Evolutionary conservation across 2,329 filamentous ascomycete genomes (phyloP).

Genomic region (Microsporum ferrugineum): DNA sequence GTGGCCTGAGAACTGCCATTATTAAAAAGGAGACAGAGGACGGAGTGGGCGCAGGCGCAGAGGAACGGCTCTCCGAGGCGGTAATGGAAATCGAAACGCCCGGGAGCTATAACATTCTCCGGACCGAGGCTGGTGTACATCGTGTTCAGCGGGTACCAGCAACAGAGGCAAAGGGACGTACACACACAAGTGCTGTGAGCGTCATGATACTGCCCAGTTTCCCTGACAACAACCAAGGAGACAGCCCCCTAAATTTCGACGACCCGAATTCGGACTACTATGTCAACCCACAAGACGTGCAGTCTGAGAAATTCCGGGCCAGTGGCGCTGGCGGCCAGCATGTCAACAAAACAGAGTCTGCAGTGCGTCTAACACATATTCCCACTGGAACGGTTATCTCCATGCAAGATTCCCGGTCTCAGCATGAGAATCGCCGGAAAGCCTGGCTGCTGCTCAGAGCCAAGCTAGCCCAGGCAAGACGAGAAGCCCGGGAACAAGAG

Average conservation of each 20-base stretch:
- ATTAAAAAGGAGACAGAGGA: slow-evolving; percentile 74
- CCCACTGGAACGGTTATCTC: slow-evolving; percentile 78
- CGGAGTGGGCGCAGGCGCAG: slow-evolving; percentile 44
- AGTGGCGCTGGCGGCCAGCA: slow-evolving; percentile 90
- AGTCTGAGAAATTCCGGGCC: slow-evolving; percentile 79
- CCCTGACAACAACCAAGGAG: slow-evolving; percentile 42
- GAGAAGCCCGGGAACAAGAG: slow-evolving; percentile 76
- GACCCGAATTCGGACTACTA: slow-evolving; percentile 89
- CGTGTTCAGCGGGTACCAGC: slow-evolving; percentile 85
- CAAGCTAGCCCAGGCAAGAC: slow-evolving; percentile 64
- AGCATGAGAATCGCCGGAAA: slow-evolving; percentile 74
- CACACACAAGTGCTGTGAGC: slow-evolving; percentile 84
- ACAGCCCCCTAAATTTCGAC: slow-evolving; percentile 52
- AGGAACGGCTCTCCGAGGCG: slow-evolving; percentile 69
- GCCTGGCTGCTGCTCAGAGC: slow-evolving; percentile 80
- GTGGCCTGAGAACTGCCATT: slow-evolving; percentile 54
- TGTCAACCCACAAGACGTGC: slow-evolving; percentile 71
- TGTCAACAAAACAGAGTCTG: slow-evolving; percentile 96
- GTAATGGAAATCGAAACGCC: slow-evolving; percentile 68
- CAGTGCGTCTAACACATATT: slow-evolving; percentile 79
- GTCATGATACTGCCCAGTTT: slow-evolving; percentile 87
- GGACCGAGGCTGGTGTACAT: slow-evolving; percentile 87
- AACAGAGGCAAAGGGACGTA: slow-evolving; percentile 82
- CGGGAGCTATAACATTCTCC: slow-evolving; percentile 69
- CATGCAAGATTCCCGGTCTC: slow-evolving; percentile 87